phyloP scores from a whole-genome alignment of 192 early-diverging fungal species.

The Rhizophagus clarus region DNA sequence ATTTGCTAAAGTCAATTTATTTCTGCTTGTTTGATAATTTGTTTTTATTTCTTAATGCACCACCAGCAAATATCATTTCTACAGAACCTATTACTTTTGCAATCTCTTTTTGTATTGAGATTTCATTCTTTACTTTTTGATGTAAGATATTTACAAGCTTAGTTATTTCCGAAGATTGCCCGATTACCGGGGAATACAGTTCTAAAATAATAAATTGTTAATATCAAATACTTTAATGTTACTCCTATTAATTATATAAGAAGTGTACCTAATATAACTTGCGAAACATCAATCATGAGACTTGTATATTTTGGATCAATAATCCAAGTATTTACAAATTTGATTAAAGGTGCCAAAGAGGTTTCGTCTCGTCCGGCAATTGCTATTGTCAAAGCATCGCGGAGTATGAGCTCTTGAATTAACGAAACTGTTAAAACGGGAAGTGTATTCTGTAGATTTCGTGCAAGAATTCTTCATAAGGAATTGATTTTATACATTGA shows the following conservation, averaged over 20 bases:
- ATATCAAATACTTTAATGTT: not conserved
- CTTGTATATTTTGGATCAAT: constrained; percentile 77
- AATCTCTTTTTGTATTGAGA: constrained; percentile 78
- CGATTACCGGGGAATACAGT: constrained; percentile 80
- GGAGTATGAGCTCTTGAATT: constrained; percentile 88
- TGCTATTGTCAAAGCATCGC: constrained; percentile 77
- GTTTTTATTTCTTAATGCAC: not conserved
- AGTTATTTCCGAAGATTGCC: constrained; percentile 79
- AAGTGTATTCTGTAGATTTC: constrained; percentile 29
- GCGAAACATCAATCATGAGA: constrained; percentile 78
- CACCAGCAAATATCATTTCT: constrained; percentile 75
- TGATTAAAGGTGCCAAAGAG: constrained; percentile 78
- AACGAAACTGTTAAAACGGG: constrained; percentile 72
- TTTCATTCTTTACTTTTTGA: constrained; percentile 75
- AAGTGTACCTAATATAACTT: constrained; percentile 69
- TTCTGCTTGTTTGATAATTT: too few species aligned
- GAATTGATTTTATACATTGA: not conserved
- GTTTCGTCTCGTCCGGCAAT: constrained; percentile 88
- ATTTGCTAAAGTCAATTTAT: too few species aligned
- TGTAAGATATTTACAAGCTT: constrained; percentile 71
- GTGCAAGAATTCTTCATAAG: not conserved
- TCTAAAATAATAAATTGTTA: constrained; percentile 50
- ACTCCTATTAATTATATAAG: not conserved
- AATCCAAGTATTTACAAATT: constrained; percentile 82
- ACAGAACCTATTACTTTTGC: constrained; percentile 79